Base-by-base conservation (phyloP, 306 rosid genomes). In the Cucumis sativus region DNA sequence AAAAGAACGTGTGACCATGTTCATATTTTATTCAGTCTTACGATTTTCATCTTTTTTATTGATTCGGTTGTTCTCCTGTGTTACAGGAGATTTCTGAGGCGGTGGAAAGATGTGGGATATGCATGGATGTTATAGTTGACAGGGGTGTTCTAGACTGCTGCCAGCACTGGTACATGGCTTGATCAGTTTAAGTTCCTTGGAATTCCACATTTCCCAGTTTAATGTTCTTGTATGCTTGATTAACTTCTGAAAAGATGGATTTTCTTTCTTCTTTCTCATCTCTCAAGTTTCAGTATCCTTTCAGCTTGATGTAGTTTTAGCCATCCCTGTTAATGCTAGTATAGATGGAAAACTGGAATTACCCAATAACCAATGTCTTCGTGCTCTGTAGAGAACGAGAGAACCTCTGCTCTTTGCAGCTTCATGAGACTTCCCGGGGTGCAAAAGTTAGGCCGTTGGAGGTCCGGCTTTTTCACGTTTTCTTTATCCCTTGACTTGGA, bases 71-170 rank as follows among this genome's bases (percentile, higher is more conserved):
- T 51, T 47, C 35, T 47, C 49, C 12, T 59, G 47, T 70, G 78
- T 65, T 68, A 56, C 88, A 95, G 99, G 92, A 82, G n/a, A 79
- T 67, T 89, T 56, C 83, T 61, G 79, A 81, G 20, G 97, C 87
- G 78, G 91, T 87, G 56, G 93, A 89, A 85, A 85, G 88, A 62
- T 95, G 99, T 80, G 99, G 99, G 58, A 95, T 95, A 81, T 95
- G 99, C 84, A 92, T 95, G 99, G 97, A 92, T 82, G 39, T 85
- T 63, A 83, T 95, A 77, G 79, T 95, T 69, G 99, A 95, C 75
- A 85, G 99, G 85, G 99, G 97, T 79, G 89, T 95, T 85, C 83
- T 95, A 47, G 99, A 95, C 84, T 95, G 97, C 92, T 95, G 99
- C 81, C 96, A 91, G 80, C 99, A 92, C 86, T 92, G 98, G 99